Evolutionary conservation across 805 yeast species (phyloP).

Genomic region (Kluyveromyces aestuarii): DNA sequence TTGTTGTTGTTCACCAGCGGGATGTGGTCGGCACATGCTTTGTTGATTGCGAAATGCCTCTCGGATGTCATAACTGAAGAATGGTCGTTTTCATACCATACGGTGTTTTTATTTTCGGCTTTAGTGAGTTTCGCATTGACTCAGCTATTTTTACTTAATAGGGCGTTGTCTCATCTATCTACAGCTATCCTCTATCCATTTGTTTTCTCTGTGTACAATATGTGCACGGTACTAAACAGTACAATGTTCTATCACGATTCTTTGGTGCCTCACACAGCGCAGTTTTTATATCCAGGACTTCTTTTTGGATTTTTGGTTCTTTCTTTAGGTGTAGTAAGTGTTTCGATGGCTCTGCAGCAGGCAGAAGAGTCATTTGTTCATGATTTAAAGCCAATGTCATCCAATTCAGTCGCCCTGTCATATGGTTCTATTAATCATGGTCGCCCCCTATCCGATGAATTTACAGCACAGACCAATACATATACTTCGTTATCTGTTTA

Average conservation of each 20-base stretch:
- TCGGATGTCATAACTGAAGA: slow-evolving; percentile 53
- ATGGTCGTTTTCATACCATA: slow-evolving; percentile 2
- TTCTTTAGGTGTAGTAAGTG: background rate
- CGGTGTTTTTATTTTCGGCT: slow-evolving; percentile 13
- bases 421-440: slow-evolving; percentile 1
- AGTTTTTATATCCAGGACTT: slow-evolving; percentile 1
- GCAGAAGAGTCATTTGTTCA: background rate
- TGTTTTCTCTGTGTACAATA: slow-evolving; percentile 75
- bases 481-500: background rate
- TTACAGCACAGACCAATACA: background rate
- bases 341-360: background rate
- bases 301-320: slow-evolving; percentile 1
- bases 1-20: slow-evolving; percentile 65
- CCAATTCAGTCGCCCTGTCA: background rate
- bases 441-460: background rate
- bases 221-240: slow-evolving; percentile 58
- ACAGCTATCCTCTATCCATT: slow-evolving; percentile 76
- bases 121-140: slow-evolving; percentile 58
- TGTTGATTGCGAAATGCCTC: slow-evolving; percentile 75
- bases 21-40: slow-evolving; percentile 73
- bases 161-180: slow-evolving; percentile 61
- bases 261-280: slow-evolving; percentile 1
- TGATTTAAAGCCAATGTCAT: background rate
- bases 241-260: slow-evolving; percentile 7
- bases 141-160: slow-evolving; percentile 65